phyloP scores from a whole-genome alignment of 192 early-diverging fungal species.

The Coemansia sp. region DNA sequence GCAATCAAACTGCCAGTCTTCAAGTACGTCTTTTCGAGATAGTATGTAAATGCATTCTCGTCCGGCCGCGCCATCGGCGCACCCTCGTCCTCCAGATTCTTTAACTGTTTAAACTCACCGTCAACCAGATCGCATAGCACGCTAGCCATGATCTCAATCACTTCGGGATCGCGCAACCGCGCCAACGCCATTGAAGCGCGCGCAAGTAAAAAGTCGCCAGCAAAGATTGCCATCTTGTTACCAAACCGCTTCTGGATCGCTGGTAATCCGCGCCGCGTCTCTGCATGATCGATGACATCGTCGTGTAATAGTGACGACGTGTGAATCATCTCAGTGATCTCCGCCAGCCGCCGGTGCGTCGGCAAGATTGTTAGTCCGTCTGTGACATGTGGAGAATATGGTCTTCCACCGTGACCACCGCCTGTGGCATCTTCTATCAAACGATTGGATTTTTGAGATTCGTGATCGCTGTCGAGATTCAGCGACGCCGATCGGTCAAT shows the following conservation, averaged over 20 bases:
- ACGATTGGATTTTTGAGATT: conserved; percentile 30
- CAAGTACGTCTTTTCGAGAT: conserved; percentile 92
- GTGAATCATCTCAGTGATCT: conserved; percentile 98
- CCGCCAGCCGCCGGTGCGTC: conserved; percentile 87
- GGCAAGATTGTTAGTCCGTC: conserved; percentile 64
- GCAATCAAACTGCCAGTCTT: conserved; percentile 95
- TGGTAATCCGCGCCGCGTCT: conserved; percentile 68
- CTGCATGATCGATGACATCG: conserved; percentile 82
- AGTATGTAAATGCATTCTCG: conserved; percentile 74
- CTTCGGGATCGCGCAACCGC: conserved; percentile 83
- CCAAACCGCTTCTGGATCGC: conserved; percentile 87
- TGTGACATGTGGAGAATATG: conserved; percentile 28
- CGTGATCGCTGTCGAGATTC: conserved; percentile 34
- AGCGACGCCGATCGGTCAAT: conserved; percentile 65
- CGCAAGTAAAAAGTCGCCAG: conserved; percentile 90
- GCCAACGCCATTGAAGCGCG: conserved; percentile 90
- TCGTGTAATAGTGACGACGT: conserved; percentile 94
- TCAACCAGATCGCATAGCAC: conserved; percentile 93
- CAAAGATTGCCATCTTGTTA: conserved; percentile 97
- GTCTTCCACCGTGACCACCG: conserved; percentile 29
- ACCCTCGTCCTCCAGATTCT: conserved; percentile 59
- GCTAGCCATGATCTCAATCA: conserved; percentile 89
- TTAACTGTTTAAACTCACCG: conserved; percentile 96
- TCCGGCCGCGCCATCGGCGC: conserved; percentile 40
- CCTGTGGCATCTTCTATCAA: conserved; percentile 33